Evolutionary conservation across 106 monocot genomes (phyloP).

Genomic region (Dioscorea dumetorum): DNA sequence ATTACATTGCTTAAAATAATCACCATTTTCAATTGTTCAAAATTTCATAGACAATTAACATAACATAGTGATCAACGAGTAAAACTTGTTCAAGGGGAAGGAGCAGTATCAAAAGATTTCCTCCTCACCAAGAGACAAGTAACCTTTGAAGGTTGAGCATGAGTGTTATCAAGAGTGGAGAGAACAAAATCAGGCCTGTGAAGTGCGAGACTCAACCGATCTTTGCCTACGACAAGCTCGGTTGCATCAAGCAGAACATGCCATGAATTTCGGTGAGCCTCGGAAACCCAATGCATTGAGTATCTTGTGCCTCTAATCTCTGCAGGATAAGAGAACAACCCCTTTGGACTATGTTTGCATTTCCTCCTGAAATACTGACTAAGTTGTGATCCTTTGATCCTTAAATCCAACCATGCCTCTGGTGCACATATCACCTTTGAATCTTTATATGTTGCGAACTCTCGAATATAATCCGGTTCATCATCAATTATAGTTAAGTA

Average conservation of each 20-base stretch:
- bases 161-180: conserved; percentile 31
- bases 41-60: too few relatives aligned
- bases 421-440: conserved; percentile 49
- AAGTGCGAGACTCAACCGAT: conserved; percentile 37
- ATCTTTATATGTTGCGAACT: conserved; percentile 53
- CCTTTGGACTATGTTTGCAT: conserved; percentile 57
- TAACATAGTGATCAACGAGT: too few relatives aligned
- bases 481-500: conserved; percentile 45
- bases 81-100: background rate
- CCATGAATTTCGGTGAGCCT: conserved; percentile 63
- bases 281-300: conserved; percentile 70
- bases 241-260: conserved; percentile 55
- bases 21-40: too few relatives aligned
- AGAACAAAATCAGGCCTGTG: conserved; percentile 58
- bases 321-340: conserved; percentile 50
- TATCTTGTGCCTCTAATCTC: conserved; percentile 23
- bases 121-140: conserved; percentile 48
- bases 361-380: conserved; percentile 70
- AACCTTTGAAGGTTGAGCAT: conserved; percentile 30
- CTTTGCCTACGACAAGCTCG: conserved; percentile 30
- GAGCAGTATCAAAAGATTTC: conserved; percentile 37
- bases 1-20: too few relatives aligned
- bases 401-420: conserved; percentile 51
- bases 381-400: conserved; percentile 67
- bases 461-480: conserved; percentile 36